Evolutionary conservation across 805 yeast species (phyloP).

Genomic region (Ogataea nitratoaversa): DNA sequence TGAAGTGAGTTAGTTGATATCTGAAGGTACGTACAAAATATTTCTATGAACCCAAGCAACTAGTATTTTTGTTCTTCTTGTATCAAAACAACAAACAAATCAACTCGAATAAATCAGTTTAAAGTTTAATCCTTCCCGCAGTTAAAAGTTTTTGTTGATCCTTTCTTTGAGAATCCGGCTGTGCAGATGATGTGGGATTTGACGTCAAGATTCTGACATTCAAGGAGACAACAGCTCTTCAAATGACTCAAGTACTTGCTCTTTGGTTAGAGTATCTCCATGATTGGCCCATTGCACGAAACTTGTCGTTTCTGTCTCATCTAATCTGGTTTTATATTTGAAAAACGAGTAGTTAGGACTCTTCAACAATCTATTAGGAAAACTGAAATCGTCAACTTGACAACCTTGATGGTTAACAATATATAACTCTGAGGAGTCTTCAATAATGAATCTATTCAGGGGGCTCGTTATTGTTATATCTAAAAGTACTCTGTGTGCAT

Average conservation of each 20-base stretch:
- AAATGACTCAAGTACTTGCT: background rate
- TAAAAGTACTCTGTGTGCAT: conserved; percentile 6
- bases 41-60: too few species aligned
- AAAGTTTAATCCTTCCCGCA: too few species aligned
- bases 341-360: conserved; percentile 18
- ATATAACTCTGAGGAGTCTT: conserved; percentile 17
- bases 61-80: too few species aligned
- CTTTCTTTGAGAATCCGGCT: too few species aligned
- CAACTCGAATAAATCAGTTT: too few species aligned
- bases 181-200: background rate
- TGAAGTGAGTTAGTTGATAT: too few species aligned
- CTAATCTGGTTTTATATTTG: background rate
- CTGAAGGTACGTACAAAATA: too few species aligned
- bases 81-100: too few species aligned
- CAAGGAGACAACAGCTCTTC: too few species aligned
- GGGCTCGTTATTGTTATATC: conserved; percentile 11
- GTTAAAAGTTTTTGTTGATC: too few species aligned
- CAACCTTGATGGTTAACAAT: conserved; percentile 8
- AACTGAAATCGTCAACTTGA: conserved; percentile 27
- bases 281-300: background rate
- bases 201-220: too few species aligned
- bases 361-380: conserved; percentile 15
- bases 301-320: background rate
- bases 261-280: background rate
- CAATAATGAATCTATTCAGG: conserved; percentile 23